These are phyloP conservation scores for Candida ortonii DNA, from an alignment of 805 yeast genomes.

Conservation along the genomic window DNA sequence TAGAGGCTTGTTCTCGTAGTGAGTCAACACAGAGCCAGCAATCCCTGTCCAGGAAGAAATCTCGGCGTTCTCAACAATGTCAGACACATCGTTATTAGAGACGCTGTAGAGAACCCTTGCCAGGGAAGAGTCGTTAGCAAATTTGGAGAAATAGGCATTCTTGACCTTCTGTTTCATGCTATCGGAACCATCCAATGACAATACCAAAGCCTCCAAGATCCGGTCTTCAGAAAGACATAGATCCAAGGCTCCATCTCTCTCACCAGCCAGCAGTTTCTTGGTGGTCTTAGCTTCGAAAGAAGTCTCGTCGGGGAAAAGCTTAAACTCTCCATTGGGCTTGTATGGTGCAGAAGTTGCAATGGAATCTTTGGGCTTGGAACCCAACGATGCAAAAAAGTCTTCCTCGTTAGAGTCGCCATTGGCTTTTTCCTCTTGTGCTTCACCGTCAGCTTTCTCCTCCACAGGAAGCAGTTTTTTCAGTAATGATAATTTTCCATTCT, in stretches of 20 bases:
- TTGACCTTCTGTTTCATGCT: slow-evolving; percentile 65
- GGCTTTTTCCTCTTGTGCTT: slow-evolving; percentile 11
- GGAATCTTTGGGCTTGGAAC: slow-evolving; percentile 17
- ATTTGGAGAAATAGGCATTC: slow-evolving; percentile 63
- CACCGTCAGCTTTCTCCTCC: slow-evolving; percentile 9
- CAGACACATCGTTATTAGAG: slow-evolving; percentile 52
- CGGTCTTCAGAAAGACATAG: slow-evolving; percentile 60
- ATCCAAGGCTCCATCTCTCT: slow-evolving; percentile 64
- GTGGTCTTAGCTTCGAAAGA: slow-evolving; percentile 47
- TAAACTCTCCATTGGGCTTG: slow-evolving; percentile 56
- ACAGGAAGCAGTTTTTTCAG: slow-evolving; percentile 36
- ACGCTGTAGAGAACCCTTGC: slow-evolving; percentile 74
- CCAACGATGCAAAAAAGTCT: slow-evolving; percentile 38
- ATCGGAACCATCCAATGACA: slow-evolving; percentile 68
- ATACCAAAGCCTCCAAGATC: slow-evolving; percentile 74
- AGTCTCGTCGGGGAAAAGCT: slow-evolving; percentile 31
- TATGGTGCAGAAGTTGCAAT: slow-evolving; percentile 20
- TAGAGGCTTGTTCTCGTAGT: slow-evolving; percentile 42
- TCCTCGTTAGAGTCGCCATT: slow-evolving; percentile 29
- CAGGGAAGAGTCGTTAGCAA: slow-evolving; percentile 49
- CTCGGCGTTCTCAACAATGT: slow-evolving; percentile 74
- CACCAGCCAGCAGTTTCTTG: slow-evolving; percentile 55
- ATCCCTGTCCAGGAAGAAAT: slow-evolving; percentile 80
- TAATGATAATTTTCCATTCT: slow-evolving; percentile 48
- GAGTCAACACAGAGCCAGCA: slow-evolving; percentile 66